A percentile compares a stretch with the other conserved stretches of the same genome.
Evolutionary conservation across 1,139 yeast species (phyloP).

Genomic region (Maudiozyma humilis): DNA sequence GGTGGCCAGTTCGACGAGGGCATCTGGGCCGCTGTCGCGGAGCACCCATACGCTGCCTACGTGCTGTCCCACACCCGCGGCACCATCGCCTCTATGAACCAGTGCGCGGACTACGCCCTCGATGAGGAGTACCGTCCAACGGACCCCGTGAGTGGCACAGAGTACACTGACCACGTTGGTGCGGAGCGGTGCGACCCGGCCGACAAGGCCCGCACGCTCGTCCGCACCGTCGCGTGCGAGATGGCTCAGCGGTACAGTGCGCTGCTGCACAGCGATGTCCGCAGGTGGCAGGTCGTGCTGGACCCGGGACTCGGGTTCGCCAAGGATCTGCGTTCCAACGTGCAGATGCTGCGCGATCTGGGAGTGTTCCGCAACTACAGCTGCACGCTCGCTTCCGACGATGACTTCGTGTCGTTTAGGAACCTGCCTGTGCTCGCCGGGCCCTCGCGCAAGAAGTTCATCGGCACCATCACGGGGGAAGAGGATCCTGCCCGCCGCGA

Average conservation of each 20-base stretch:
- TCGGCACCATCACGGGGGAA: constrained; percentile 57
- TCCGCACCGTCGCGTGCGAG: constrained; percentile 54
- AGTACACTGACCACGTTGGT: constrained; percentile 9
- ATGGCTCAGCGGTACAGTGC: constrained; percentile 45
- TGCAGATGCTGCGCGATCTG: constrained; percentile 53
- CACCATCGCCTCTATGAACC: constrained; percentile 63
- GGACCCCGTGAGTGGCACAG: too few species aligned
- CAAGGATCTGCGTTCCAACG: constrained; percentile 59
- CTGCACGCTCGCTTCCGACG: constrained; percentile 27
- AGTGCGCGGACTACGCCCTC: constrained; percentile 44
- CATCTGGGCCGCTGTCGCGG: constrained; percentile 62
- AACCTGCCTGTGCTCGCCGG: constrained; percentile 64
- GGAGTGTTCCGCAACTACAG: constrained; percentile 48
- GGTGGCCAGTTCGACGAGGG: constrained; percentile 58
- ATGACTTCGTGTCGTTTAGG: constrained; percentile 17
- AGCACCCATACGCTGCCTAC: constrained; percentile 60
- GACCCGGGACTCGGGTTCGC: constrained; percentile 98
- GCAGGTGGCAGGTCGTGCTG: constrained; percentile 81
- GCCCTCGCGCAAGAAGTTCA: constrained; percentile 78
- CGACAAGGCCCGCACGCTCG: constrained; percentile 11
- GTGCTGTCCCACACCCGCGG: constrained; percentile 84
- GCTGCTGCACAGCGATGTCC: constrained; percentile 58
- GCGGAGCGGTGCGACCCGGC: constrained; percentile 11
- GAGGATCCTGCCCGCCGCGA: constrained; percentile 50
- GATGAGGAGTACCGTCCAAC: not conserved